phyloP scores from a whole-genome alignment of 371 early-diverging fungal genomes.

The Mortierella sp. region DNA sequence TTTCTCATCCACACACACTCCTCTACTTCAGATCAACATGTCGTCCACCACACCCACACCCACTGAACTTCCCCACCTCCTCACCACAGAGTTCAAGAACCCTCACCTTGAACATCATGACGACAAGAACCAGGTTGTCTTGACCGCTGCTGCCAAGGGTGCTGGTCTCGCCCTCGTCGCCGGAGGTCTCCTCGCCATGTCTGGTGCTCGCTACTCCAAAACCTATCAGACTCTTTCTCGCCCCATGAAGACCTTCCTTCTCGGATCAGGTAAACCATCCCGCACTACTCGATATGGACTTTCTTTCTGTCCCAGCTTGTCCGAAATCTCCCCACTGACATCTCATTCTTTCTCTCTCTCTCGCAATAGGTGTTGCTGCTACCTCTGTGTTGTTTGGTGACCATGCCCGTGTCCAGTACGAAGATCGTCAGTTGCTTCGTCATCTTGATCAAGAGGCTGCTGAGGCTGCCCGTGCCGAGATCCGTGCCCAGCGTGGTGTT shows the following conservation, averaged over 20 bases:
- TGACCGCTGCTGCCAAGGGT: constrained; percentile 45
- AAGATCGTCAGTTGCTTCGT: constrained; percentile 50
- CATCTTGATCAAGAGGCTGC: constrained; percentile 50
- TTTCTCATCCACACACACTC: too few relatives aligned
- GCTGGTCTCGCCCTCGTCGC: constrained; percentile 51
- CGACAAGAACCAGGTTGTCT: constrained; percentile 30
- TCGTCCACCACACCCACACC: background rate
- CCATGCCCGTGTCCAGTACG: constrained; percentile 52
- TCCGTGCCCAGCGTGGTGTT: constrained; percentile 45
- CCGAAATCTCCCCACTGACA: background rate
- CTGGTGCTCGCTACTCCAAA: constrained; percentile 40
- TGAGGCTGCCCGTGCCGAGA: constrained; percentile 43
- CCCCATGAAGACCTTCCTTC: constrained; percentile 45
- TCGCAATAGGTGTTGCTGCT: constrained; percentile 38
- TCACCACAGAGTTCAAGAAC: constrained; percentile 11
- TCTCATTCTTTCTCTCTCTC: background rate
- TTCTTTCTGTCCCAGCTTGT: background rate
- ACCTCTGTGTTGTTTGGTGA: constrained; percentile 45
- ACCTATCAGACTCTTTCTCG: constrained; percentile 40
- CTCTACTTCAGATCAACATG: constrained; percentile 14
- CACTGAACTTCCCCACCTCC: too few relatives aligned
- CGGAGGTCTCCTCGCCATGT: constrained; percentile 41
- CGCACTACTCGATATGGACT: too few relatives aligned
- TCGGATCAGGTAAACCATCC: constrained; percentile 34
- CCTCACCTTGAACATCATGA: constrained; percentile 7